Evolutionary conservation across 129 eudicot species (phyloP), one percentile per base, ranked within the genome.

Genomic region (Flaveria ramosissima): DNA sequence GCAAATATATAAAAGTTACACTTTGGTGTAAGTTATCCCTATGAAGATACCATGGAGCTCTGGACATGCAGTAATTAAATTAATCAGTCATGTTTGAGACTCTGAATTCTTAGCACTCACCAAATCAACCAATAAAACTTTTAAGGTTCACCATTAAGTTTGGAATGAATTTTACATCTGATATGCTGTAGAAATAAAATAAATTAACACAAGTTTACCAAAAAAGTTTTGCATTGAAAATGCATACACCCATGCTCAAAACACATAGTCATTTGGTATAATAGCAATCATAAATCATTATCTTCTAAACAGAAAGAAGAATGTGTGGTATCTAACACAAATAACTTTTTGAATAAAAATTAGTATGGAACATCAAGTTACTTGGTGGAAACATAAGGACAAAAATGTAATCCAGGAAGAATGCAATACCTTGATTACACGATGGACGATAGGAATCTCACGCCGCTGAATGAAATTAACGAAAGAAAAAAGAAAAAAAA

Each of bases 361-460:
- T 50, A 16, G 15, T 16, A 42, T n/a, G 27, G 43, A 70, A 30
- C 23, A 68, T 42, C 56, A 68, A 9, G 59, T 68, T 56, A 77
- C 67, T 24, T n/a, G 70, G 48, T 43, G 32, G 75, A 67, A 57
- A 56, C 70, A 68, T 74, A 77, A 52, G 57, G 32, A 32, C 72
- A 51, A 32, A 50, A 9, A 17, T 4, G 16, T 24, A 55, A 43
- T 12, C 43, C 12, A 39, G 43, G 12, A 71, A 71, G 63, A 52
- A 63, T 36, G 14, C 9, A 36, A 78, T 85, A 92, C 98, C 96
- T 88, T 80, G 70, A 88, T 92, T 68, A 90, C 95, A 11, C 96
- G 92, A 80, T 92, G 96, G 14, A 92, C 96, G 75, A 92, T 92
- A 21, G 98, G 92, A 85, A 92, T 92, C n/a, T 78, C 82, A 8